Percentiles rank a stretch among this genome's conserved stretches.
phyloP scores from a whole-genome alignment of 2,329 filamentous ascomycete species.

The Sclerotinia glacialis region DNA sequence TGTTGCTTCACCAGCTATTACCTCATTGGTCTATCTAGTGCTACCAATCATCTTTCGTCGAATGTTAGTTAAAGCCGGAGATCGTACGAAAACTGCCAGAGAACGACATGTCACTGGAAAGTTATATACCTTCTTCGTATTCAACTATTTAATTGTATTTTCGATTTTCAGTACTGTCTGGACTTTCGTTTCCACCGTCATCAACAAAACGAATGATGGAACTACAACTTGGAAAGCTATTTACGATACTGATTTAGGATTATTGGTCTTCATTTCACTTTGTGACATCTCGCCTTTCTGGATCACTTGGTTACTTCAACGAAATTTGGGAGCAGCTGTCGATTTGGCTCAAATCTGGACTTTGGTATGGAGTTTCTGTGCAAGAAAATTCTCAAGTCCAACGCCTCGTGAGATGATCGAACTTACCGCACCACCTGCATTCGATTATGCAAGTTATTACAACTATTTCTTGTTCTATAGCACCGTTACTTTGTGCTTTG shows the following conservation, averaged over 20 bases:
- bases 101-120: conserved; percentile 89
- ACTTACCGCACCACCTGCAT: conserved; percentile 84
- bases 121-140: conserved; percentile 91
- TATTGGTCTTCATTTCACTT: conserved; percentile 67
- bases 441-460: conserved; percentile 96
- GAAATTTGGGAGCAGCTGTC: conserved; percentile 88
- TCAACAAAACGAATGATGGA: conserved; percentile 55
- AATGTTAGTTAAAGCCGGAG: conserved; percentile 77
- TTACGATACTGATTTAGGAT: conserved; percentile 58
- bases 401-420: conserved; percentile 91
- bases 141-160: conserved; percentile 95
- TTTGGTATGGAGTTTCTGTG: conserved; percentile 78
- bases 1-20: conserved; percentile 83
- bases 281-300: conserved; percentile 86
- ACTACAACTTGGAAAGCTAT: conserved; percentile 68
- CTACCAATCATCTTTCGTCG: conserved; percentile 90
- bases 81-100: conserved; percentile 86
- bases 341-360: conserved; percentile 89
- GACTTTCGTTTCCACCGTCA: conserved; percentile 65
- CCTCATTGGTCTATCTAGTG: conserved; percentile 80
- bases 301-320: conserved; percentile 89
- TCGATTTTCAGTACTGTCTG: conserved; percentile 85
- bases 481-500: conserved; percentile 83
- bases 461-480: conserved; percentile 97
- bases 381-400: conserved; percentile 78